Base-by-base conservation (phyloP, 2,329 filamentous ascomycete genomes). In the Fusarium protoensiforme region DNA sequence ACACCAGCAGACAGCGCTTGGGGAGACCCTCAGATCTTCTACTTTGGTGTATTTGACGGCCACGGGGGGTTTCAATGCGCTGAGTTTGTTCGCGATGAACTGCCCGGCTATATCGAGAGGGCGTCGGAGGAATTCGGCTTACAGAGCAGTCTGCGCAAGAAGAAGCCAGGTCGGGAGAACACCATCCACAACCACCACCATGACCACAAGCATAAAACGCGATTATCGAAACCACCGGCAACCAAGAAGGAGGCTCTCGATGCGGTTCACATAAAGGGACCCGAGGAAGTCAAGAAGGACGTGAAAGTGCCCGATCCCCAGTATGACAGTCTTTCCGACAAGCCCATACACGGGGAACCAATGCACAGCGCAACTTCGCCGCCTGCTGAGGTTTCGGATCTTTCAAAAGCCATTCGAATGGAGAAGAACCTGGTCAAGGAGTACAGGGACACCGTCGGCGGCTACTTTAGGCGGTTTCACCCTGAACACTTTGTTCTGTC, bases 41-140 rank as follows among this genome's bases (percentile, higher is more conserved):
- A 98, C 82, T 99, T 98, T 87, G 95, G 90, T 2, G 92, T 98
- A 1, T 99, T 98, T 79, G 96, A 99, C 82, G 96, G 96, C 4
- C 96, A 99, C 84, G 96, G 96, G 11, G 96, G 96, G 22, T 89
- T 86, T 22, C 93, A 98, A 81, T 98, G 96, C 82, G 95, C 94
- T 68, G 91, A 92, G 20, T 98, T 98, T 77, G 83, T 98, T 74
- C 89, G 92, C 66, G 94, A 98, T 68, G 90, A 93, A 78, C 84
- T 99, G 68, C 96, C 98, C 81, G 90, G 90, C 11, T 98, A 98
- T 80, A 91, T 99, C 38, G 96, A 99, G 82, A 89, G 94, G 74
- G 90, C 94, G 0, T 93, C 94, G 0, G 85, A 87, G 64, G 87
- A 91, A 20, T 97, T 98, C 78, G 92, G 93, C 69, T 84, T 98